Evolutionary conservation across 306 rosid species (phyloP).

Genomic region (Crataegus laevigata): DNA sequence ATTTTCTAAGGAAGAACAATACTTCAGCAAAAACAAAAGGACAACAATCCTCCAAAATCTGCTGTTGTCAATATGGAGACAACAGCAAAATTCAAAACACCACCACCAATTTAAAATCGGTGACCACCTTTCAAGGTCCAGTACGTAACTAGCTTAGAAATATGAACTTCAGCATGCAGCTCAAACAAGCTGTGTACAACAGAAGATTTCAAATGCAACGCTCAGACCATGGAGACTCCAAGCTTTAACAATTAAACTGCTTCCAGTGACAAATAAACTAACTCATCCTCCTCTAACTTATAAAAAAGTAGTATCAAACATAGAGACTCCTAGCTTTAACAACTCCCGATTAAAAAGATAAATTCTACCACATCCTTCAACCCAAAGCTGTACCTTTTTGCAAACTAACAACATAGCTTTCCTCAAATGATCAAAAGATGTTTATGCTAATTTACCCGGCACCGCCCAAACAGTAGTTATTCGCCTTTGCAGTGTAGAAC

Average conservation of each 20-base stretch:
- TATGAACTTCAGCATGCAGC: not conserved
- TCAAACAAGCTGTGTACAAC: not conserved
- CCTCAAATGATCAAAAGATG: not conserved
- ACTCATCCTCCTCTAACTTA: not conserved
- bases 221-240: not conserved
- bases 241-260: not conserved
- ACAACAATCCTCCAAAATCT: not conserved
- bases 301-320: not conserved
- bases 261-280: not conserved
- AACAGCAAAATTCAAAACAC: not conserved
- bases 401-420: not conserved
- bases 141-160: not conserved
- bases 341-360: not conserved
- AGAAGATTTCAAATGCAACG: not conserved
- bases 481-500: not conserved
- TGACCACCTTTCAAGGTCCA: not conserved
- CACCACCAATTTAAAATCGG: not conserved
- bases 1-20: not conserved
- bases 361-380: not conserved
- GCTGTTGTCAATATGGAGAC: not conserved
- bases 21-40: not conserved
- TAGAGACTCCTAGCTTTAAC: not conserved
- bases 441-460: not conserved
- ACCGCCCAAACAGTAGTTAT: not conserved
- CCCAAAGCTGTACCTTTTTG: not conserved